Percentiles rank a stretch among this genome's conserved stretches.
phyloP scores from a whole-genome alignment of 345 rosid genomes.

The Syzygium aqueum region DNA sequence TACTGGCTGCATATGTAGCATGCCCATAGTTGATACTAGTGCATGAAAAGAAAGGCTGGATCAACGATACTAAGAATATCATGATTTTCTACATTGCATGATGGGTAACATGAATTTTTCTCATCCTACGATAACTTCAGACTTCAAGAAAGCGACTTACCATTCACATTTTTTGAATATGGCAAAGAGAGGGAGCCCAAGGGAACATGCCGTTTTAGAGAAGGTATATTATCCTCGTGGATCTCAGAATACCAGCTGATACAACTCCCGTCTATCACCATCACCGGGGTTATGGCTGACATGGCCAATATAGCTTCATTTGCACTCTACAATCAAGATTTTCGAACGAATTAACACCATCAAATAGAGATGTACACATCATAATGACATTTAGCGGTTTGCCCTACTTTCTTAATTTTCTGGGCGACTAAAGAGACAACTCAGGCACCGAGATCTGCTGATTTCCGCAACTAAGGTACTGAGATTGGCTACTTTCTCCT shows the following conservation, averaged over 20 bases:
- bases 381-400: neutral
- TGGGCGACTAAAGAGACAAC: neutral
- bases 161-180: slow-evolving; percentile 6
- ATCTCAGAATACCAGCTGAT: slow-evolving; percentile 29
- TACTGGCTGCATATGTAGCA: neutral
- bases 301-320: slow-evolving; percentile 61
- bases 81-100: neutral
- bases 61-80: neutral
- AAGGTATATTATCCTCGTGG: slow-evolving; percentile 22
- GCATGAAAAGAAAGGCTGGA: neutral
- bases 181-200: slow-evolving; percentile 25
- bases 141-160: slow-evolving; percentile 16
- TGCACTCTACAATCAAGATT: slow-evolving; percentile 32
- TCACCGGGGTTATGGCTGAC: slow-evolving; percentile 31
- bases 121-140: neutral
- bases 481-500: neutral
- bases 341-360: neutral
- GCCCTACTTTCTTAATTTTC: neutral
- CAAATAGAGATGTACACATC: neutral
- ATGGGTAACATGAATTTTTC: neutral
- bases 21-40: slow-evolving; percentile 39
- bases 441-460: neutral
- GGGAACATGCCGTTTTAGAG: slow-evolving; percentile 51
- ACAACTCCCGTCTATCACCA: slow-evolving; percentile 39
- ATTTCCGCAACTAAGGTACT: neutral